Evolutionary conservation across 192 early-diverging fungal genomes (phyloP).

Genomic region (Backusella mclennaniae): DNA sequence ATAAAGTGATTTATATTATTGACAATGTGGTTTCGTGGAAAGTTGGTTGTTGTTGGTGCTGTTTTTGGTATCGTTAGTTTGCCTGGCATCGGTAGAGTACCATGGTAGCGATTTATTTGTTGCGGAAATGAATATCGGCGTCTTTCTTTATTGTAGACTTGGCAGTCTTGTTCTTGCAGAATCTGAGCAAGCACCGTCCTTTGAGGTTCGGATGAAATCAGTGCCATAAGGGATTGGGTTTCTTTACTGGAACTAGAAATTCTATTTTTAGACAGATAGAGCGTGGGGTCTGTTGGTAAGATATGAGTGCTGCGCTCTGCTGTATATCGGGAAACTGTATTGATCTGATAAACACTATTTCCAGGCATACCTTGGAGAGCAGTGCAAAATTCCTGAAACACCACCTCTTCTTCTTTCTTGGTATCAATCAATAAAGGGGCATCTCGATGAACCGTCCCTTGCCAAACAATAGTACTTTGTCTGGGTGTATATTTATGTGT

Average conservation of each 20-base stretch:
- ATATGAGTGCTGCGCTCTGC: neutral
- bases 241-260: neutral
- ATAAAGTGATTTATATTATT: constrained; percentile 70
- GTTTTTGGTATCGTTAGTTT: constrained; percentile 20
- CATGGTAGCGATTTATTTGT: neutral
- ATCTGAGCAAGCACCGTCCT: neutral
- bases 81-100: neutral
- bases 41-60: constrained; percentile 44
- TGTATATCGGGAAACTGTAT: neutral
- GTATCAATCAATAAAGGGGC: neutral
- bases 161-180: neutral
- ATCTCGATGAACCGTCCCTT: constrained; percentile 60
- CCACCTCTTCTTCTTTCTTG: neutral
- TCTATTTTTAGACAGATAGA: neutral
- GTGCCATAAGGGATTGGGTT: neutral
- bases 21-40: constrained; percentile 54
- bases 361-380: neutral
- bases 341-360: neutral
- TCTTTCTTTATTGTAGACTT: neutral
- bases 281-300: neutral
- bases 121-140: neutral
- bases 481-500: constrained; percentile 58
- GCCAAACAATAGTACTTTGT: constrained; percentile 49
- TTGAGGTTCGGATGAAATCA: neutral
- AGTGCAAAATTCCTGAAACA: neutral